phyloP scores from a whole-genome alignment of 1,284 basidiomycete genomes.

The Blastosporella zonata region DNA sequence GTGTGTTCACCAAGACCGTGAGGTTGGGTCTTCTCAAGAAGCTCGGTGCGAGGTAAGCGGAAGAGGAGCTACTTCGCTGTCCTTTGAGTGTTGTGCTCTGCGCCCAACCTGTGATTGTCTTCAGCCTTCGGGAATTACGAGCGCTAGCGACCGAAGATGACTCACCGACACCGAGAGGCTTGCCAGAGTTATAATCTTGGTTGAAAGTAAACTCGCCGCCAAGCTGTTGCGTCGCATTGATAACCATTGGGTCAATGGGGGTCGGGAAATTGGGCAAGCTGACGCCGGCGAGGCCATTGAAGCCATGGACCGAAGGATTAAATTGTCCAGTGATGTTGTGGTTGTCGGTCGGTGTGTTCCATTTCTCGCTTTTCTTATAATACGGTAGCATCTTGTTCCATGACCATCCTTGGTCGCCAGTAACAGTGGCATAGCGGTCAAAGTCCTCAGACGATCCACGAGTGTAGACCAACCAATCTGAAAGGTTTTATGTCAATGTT shows the following conservation, averaged over 20 bases:
- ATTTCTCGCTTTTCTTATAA: slow-evolving; percentile 29
- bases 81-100: slow-evolving; percentile 7
- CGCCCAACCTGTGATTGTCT: slow-evolving; percentile 2
- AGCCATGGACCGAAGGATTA: slow-evolving; percentile 26
- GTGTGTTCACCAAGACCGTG: slow-evolving; percentile 4
- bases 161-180: slow-evolving; percentile 23
- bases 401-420: slow-evolving; percentile 18
- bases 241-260: slow-evolving; percentile 20
- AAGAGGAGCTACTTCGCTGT: slow-evolving; percentile 3
- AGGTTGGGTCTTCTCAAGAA: slow-evolving; percentile 3
- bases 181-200: slow-evolving; percentile 29
- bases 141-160: too few relatives aligned
- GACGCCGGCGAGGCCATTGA: slow-evolving; percentile 25
- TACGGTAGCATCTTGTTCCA: slow-evolving; percentile 29
- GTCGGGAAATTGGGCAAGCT: slow-evolving; percentile 25
- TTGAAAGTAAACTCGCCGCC: slow-evolving; percentile 23
- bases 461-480: slow-evolving; percentile 15
- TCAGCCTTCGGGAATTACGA: background rate
- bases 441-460: slow-evolving; percentile 14
- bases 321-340: slow-evolving; percentile 28
- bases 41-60: slow-evolving; percentile 4
- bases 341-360: slow-evolving; percentile 25
- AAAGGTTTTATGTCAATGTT: background rate
- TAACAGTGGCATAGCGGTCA: slow-evolving; percentile 14
- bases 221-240: slow-evolving; percentile 8